Evolutionary conservation across 2,329 filamentous ascomycete species (phyloP).

Genomic region (Daldinia sp.): DNA sequence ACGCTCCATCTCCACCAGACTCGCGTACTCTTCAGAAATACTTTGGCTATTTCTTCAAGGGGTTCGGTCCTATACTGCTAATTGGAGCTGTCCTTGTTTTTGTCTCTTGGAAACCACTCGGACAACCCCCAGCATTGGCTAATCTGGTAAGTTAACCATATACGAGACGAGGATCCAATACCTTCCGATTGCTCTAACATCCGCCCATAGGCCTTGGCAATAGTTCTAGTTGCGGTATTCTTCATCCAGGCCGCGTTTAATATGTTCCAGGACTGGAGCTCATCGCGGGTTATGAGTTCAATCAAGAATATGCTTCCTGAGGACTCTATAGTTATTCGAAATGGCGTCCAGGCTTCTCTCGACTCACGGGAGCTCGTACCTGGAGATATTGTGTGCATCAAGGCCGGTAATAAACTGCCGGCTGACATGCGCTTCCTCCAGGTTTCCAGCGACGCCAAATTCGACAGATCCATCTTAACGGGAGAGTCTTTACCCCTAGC

Average conservation of each 20-base stretch:
- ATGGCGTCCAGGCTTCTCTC: slow-evolving; percentile 64
- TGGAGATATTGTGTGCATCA: slow-evolving; percentile 76
- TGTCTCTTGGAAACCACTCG: slow-evolving; percentile 80
- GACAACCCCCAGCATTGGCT: slow-evolving; percentile 74
- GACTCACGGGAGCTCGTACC: slow-evolving; percentile 74
- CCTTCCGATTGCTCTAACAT: slow-evolving; percentile 13
- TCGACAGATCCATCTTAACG: slow-evolving; percentile 80
- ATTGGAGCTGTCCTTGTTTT: slow-evolving; percentile 78
- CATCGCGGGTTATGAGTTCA: slow-evolving; percentile 80
- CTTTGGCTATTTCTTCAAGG: slow-evolving; percentile 79
- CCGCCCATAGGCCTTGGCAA: slow-evolving; percentile 68
- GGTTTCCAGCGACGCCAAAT: slow-evolving; percentile 75
- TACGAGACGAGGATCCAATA: neutral
- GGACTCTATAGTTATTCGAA: slow-evolving; percentile 73
- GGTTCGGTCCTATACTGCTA: slow-evolving; percentile 79
- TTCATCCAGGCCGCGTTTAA: slow-evolving; percentile 77
- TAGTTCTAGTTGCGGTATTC: slow-evolving; percentile 78
- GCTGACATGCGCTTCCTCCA: slow-evolving; percentile 79
- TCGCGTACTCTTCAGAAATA: slow-evolving; percentile 69
- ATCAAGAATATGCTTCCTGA: slow-evolving; percentile 86
- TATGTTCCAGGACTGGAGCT: slow-evolving; percentile 80
- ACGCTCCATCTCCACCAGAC: slow-evolving; percentile 74
- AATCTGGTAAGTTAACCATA: slow-evolving; percentile 61
- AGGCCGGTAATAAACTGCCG: slow-evolving; percentile 78
- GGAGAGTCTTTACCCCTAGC: slow-evolving; percentile 71